Evolutionary conservation across 768 basidiomycete genomes (phyloP).

Genomic region (Mycena epipterygia): DNA sequence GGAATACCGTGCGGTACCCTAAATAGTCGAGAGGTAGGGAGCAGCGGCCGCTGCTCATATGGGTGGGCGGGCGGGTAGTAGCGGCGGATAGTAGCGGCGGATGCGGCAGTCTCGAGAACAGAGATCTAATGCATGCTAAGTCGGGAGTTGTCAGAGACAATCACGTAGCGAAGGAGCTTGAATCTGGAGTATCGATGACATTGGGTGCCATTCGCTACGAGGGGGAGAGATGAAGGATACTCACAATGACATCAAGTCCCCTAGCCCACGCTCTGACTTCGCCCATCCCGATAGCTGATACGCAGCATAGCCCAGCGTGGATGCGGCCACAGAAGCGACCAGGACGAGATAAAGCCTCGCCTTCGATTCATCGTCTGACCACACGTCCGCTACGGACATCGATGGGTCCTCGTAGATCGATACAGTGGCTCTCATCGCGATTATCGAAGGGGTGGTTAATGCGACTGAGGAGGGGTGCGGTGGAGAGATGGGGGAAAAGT

Average conservation of each 20-base stretch:
- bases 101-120: too few relatives aligned
- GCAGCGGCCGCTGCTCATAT: too few relatives aligned
- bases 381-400: constrained; percentile 18
- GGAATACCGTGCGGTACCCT: too few relatives aligned
- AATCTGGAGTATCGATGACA: constrained; percentile 21
- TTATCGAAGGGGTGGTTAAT: not conserved
- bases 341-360: constrained; percentile 4
- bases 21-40: too few relatives aligned
- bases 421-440: constrained; percentile 24
- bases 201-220: not conserved
- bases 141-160: constrained; percentile 9
- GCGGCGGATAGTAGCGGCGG: too few relatives aligned
- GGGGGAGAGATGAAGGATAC: not conserved
- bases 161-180: not conserved
- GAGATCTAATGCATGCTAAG: constrained; percentile 3
- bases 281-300: not conserved
- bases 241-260: constrained; percentile 19
- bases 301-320: constrained; percentile 1
- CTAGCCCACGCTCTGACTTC: not conserved
- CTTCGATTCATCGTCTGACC: constrained; percentile 21
- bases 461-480: not conserved
- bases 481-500: not conserved
- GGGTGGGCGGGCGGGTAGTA: too few relatives aligned
- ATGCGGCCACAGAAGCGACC: not conserved
- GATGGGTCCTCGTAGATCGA: constrained; percentile 31